phyloP scores from a whole-genome alignment of 169 alveolate genomes.

The Perkinsus marinus region DNA sequence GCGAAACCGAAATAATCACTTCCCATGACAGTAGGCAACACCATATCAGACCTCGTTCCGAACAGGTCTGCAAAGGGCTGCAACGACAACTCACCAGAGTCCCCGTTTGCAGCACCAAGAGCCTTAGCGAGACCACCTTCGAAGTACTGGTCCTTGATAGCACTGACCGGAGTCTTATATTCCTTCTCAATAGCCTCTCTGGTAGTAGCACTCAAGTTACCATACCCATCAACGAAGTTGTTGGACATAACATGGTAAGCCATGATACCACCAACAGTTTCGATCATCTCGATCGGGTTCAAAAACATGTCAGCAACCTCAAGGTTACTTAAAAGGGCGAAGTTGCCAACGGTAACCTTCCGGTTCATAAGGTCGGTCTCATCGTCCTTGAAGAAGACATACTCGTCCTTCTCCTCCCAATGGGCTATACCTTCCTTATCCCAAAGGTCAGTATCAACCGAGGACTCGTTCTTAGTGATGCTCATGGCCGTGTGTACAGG shows the following conservation, averaged over 20 bases:
- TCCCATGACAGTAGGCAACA: neutral
- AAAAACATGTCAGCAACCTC: neutral
- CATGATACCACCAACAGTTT: neutral
- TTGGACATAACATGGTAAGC: neutral
- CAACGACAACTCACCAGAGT: neutral
- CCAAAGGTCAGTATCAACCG: neutral
- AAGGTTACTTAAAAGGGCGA: neutral
- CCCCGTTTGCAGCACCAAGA: neutral
- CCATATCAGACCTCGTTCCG: neutral
- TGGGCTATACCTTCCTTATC: neutral
- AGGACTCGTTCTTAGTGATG: neutral
- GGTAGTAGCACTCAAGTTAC: neutral
- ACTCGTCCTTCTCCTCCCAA: neutral
- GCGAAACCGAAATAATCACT: neutral
- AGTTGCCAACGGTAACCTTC: neutral
- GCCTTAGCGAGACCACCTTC: neutral
- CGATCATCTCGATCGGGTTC: neutral
- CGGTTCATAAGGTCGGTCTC: neutral
- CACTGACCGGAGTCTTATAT: neutral
- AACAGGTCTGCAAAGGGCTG: neutral
- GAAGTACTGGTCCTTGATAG: neutral
- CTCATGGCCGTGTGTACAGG: neutral
- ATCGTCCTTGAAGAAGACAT: neutral
- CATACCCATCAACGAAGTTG: neutral
- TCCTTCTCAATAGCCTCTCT: neutral